Evolutionary conservation across 1,284 basidiomycete genomes (phyloP), one percentile per base, ranked within the genome.

Genomic region (Phellopilus nigrolimitatus): DNA sequence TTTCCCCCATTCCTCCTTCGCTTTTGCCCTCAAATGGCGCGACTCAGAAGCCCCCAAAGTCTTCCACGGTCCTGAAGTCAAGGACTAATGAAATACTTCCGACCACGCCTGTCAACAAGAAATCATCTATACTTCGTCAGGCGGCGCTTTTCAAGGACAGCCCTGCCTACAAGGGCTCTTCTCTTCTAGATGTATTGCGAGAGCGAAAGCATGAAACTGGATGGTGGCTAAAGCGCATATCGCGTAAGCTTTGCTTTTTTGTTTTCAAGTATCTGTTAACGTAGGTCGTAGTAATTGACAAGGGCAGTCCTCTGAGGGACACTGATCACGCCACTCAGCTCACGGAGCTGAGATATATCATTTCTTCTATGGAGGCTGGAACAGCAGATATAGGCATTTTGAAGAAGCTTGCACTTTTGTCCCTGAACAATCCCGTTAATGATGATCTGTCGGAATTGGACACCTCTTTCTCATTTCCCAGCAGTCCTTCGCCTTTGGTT

Each of bases 141-240:
- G 86, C 85, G 19, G 85, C 86, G n/a, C 66, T 84, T 58, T 89
- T 89, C 66, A 73, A 80, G 62, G 82, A 89, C 62, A 91, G 86
- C 61, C 87, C 88, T 22, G 76, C 71, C 12, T 66, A 70, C 55
- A 77, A 77, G 57, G 73, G 73, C n/a, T 66, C 50, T 12, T 79
- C 80, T 10, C 67, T 89, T 57, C 69, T 89, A 51, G 83, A 86
- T 62, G 78, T 84, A 39, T 68, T 89, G 52, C 69, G 65, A 52
- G 77, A 75, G 40, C 70, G 74, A 54, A 81, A 74, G 54, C 77
- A 80, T 59, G 80, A 85, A 57, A 82, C 77, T 22, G 78, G 79
- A 13, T 91, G 88, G 88, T 89, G 85, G 86, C 64, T 80, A 58
- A 90, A 86, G 64, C 73, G 83, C 55, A 80, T 78, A 64, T 70